These are phyloP conservation scores for Globisporangium canariense DNA, from an alignment of 352 stramenopile genomes.

Conservation along the genomic window DNA sequence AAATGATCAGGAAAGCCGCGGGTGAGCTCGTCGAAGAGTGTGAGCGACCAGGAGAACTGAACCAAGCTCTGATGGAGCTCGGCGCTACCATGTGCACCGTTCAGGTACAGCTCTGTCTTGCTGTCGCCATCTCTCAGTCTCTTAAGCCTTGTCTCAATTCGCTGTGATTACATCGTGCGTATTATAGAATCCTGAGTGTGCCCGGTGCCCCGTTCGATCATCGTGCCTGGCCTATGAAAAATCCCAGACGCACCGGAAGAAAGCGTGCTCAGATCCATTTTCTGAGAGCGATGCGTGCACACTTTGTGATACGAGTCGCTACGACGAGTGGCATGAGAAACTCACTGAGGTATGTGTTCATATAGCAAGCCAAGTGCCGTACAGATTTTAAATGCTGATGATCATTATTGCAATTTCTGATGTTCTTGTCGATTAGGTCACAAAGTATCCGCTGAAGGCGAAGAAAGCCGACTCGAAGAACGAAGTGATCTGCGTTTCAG, in stretches of 20 bases:
- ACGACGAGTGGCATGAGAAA: constrained; percentile 47
- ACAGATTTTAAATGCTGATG: not conserved
- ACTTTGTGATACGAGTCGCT: constrained; percentile 63
- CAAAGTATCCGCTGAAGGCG: constrained; percentile 76
- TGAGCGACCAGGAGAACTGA: constrained; percentile 89
- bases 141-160: not conserved
- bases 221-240: constrained; percentile 75
- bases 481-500: constrained; percentile 69
- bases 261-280: not conserved
- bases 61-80: constrained; percentile 99
- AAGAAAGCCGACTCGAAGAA: constrained; percentile 79
- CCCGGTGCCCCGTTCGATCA: constrained; percentile 53
- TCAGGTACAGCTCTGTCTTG: constrained; percentile 33
- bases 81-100: constrained; percentile 94
- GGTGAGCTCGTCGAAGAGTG: constrained; percentile 65
- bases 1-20: constrained; percentile 43
- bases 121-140: not conserved
- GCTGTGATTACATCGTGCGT: too few species aligned
- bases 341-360: constrained; percentile 14
- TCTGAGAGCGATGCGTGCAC: constrained; percentile 29
- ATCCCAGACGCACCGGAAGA: constrained; percentile 12
- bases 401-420: not conserved
- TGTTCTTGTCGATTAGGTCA: constrained; percentile 36
- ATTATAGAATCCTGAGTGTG: constrained; percentile 67
- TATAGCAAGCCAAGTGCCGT: not conserved